phyloP scores from a whole-genome alignment of 495 filamentous ascomycete genomes.

The Penicillium roqueforti region DNA sequence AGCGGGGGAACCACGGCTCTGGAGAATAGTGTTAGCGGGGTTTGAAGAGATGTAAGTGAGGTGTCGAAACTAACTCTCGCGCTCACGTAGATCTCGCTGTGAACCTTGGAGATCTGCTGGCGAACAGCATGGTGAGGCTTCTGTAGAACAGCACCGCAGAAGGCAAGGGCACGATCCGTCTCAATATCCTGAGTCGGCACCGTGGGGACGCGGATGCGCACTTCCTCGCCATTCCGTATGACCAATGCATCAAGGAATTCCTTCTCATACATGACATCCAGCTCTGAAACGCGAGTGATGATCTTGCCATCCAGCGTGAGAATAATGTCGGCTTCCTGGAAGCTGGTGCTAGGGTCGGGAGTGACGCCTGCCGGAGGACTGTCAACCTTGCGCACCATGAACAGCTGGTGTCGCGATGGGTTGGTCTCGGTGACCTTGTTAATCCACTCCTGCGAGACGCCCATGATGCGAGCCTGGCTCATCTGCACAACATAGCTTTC shows the following conservation, averaged over 20 bases:
- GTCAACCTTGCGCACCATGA: conserved; percentile 95
- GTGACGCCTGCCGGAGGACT: conserved; percentile 52
- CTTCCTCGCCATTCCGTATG: conserved; percentile 78
- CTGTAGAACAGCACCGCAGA: conserved; percentile 93
- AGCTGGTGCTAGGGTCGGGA: conserved; percentile 32
- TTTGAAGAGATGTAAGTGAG: neutral
- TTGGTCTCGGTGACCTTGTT: conserved; percentile 80
- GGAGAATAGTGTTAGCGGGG: conserved; percentile 11
- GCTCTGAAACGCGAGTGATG: conserved; percentile 85
- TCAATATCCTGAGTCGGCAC: conserved; percentile 87
- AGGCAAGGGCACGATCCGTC: conserved; percentile 84
- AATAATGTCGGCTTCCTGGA: conserved; percentile 90
- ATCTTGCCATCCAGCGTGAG: conserved; percentile 86
- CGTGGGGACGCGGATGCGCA: conserved; percentile 74
- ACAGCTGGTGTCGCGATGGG: conserved; percentile 87
- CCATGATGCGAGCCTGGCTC: conserved; percentile 98
- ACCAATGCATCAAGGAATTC: conserved; percentile 78
- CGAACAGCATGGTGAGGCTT: conserved; percentile 92
- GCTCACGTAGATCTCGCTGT: conserved; percentile 95
- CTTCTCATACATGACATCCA: conserved; percentile 95
- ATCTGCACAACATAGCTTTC: conserved; percentile 95
- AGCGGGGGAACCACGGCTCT: conserved; percentile 74
- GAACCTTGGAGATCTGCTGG: conserved; percentile 95
- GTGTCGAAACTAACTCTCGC: conserved; percentile 55
- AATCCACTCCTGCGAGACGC: conserved; percentile 94